phyloP scores from a whole-genome alignment of 1,284 basidiomycete genomes.

The Agaricales sp. region DNA sequence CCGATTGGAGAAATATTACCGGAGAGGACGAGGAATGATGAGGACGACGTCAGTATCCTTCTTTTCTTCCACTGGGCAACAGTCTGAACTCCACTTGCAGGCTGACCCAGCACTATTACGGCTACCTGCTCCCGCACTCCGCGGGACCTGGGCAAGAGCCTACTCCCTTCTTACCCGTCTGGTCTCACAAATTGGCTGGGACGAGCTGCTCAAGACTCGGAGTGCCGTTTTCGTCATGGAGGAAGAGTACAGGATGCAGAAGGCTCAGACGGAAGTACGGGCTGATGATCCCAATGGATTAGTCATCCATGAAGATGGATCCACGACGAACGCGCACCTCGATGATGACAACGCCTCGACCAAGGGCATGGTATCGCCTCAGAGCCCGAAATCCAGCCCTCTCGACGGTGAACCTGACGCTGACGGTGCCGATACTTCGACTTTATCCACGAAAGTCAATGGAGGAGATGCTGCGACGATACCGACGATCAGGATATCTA shows the following conservation, averaged over 20 bases:
- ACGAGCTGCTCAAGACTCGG: constrained; percentile 91
- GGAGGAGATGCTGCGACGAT: constrained; percentile 30
- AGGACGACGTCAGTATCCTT: constrained; percentile 60
- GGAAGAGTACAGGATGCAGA: constrained; percentile 92
- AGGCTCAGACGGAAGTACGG: constrained; percentile 49
- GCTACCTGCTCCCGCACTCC: constrained; percentile 86
- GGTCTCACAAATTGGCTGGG: constrained; percentile 94
- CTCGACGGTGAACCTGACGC: constrained; percentile 9
- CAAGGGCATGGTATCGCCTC: constrained; percentile 38
- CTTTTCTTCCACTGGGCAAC: neutral
- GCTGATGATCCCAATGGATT: constrained; percentile 19
- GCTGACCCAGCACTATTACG: constrained; percentile 91
- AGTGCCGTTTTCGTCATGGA: constrained; percentile 99
- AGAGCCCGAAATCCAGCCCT: constrained; percentile 18
- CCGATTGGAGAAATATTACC: constrained; percentile 79
- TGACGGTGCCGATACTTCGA: constrained; percentile 11
- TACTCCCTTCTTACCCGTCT: constrained; percentile 86
- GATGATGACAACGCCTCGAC: constrained; percentile 74
- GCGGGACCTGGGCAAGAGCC: constrained; percentile 94
- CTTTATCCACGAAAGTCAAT: constrained; percentile 14
- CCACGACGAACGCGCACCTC: constrained; percentile 22
- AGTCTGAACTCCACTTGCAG: constrained; percentile 22
- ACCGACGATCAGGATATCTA: constrained; percentile 85
- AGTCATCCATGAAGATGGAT: constrained; percentile 50
- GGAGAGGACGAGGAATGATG: constrained; percentile 62